Evolutionary conservation across 345 rosid species (phyloP).

Genomic region (Firmiana major): DNA sequence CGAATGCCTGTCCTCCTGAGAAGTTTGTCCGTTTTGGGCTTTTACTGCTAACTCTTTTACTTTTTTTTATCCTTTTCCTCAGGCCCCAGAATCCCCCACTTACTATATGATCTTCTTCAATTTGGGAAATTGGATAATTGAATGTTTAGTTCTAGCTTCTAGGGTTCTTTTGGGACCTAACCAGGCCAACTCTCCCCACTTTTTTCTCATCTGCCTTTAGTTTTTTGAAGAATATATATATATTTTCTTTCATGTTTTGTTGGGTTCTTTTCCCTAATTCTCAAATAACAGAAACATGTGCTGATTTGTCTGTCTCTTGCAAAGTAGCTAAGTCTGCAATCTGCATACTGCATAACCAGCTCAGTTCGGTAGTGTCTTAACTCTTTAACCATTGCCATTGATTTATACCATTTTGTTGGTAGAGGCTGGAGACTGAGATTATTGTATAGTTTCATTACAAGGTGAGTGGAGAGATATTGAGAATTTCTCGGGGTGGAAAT

Average conservation of each 20-base stretch:
- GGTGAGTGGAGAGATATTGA: neutral
- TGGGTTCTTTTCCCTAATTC: neutral
- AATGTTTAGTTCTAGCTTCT: neutral
- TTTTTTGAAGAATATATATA: too few relatives aligned
- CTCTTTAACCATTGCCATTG: neutral
- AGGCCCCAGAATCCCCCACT: conserved; percentile 33
- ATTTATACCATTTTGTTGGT: neutral
- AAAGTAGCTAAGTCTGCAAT: neutral
- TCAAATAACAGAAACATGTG: neutral
- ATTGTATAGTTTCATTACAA: neutral
- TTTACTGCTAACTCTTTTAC: conserved; percentile 42
- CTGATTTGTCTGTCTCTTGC: conserved; percentile 13
- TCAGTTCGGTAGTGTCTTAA: neutral
- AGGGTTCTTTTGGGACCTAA: conserved; percentile 14
- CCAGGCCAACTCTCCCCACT: neutral
- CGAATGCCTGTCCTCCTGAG: conserved; percentile 22
- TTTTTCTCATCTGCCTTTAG: too few relatives aligned
- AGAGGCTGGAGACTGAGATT: neutral
- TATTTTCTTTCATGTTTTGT: neutral
- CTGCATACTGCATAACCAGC: neutral
- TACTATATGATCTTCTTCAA: conserved; percentile 30
- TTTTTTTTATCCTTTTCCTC: conserved; percentile 42
- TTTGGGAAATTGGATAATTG: conserved; percentile 31
- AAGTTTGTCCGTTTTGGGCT: conserved; percentile 41
- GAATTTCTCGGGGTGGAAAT: neutral